These are phyloP conservation scores for Henningerozyma blattae DNA, from an alignment of 805 yeast genomes.

Conservation along the genomic window DNA sequence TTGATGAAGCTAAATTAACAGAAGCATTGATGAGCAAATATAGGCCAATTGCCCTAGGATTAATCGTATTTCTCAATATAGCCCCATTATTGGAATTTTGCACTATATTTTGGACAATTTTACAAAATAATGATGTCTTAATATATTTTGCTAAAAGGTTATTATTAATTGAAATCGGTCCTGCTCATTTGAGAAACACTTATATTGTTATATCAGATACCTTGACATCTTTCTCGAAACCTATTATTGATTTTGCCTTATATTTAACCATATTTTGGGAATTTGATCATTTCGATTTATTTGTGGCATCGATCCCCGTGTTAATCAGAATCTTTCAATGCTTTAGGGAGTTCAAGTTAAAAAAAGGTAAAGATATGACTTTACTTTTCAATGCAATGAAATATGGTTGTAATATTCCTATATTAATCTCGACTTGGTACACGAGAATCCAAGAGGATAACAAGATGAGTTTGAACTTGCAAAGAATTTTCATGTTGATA, in stretches of 20 bases:
- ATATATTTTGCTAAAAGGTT: constrained; percentile 26
- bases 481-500: constrained; percentile 34
- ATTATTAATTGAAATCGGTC: constrained; percentile 26
- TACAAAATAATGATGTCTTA: constrained; percentile 28
- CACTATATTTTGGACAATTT: constrained; percentile 8
- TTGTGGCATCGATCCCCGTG: constrained; percentile 43
- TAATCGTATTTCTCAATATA: constrained; percentile 3
- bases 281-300: constrained; percentile 14
- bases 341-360: constrained; percentile 49
- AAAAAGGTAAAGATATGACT: constrained; percentile 27
- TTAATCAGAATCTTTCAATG: constrained; percentile 78
- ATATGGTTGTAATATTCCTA: constrained; percentile 55
- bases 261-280: constrained; percentile 31
- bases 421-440: constrained; percentile 28
- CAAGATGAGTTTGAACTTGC: constrained; percentile 6
- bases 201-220: constrained; percentile 81
- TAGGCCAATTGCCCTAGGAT: too few relatives aligned
- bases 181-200: constrained; percentile 26
- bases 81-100: constrained; percentile 15
- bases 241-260: constrained; percentile 58
- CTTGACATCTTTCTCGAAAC: constrained; percentile 68
- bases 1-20: constrained; percentile 3
- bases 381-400: constrained; percentile 67
- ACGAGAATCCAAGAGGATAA: constrained; percentile 1
- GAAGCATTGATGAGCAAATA: background rate